phyloP scores from a whole-genome alignment of 495 filamentous ascomycete genomes.

The Lophiotrema nucula region DNA sequence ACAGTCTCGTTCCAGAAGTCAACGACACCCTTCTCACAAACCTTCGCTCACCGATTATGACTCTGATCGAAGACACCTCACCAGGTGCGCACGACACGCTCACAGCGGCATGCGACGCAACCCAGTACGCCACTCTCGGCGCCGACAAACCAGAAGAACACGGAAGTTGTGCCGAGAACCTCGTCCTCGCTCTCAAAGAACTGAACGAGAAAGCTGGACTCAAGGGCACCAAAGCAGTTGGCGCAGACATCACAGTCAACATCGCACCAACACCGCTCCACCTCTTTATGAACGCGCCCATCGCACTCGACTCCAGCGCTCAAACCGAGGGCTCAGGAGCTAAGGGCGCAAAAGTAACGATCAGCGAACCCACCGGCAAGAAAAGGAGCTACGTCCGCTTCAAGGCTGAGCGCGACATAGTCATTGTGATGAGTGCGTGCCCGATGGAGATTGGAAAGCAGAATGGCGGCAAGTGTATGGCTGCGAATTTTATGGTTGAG shows the following conservation, averaged over 20 bases:
- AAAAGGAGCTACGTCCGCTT: slow-evolving; percentile 41
- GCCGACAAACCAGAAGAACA: slow-evolving; percentile 40
- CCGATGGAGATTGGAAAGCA: slow-evolving; percentile 42
- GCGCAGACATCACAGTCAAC: slow-evolving; percentile 37
- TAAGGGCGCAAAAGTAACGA: slow-evolving; percentile 31
- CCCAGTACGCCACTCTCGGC: slow-evolving; percentile 37
- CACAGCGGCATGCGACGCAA: slow-evolving; percentile 44
- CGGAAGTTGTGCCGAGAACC: slow-evolving; percentile 44
- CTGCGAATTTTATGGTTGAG: slow-evolving; percentile 42
- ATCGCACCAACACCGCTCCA: slow-evolving; percentile 43
- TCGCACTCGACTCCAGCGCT: slow-evolving; percentile 4
- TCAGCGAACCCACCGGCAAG: slow-evolving; percentile 39
- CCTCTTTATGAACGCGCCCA: slow-evolving; percentile 45
- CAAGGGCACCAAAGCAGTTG: slow-evolving; percentile 41
- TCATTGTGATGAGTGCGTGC: slow-evolving; percentile 46
- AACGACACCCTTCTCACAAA: slow-evolving; percentile 41
- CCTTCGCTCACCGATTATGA: slow-evolving; percentile 41
- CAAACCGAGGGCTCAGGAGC: slow-evolving; percentile 16
- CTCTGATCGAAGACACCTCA: slow-evolving; percentile 42
- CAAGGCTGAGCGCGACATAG: slow-evolving; percentile 43
- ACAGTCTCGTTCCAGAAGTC: slow-evolving; percentile 38
- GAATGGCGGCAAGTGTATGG: slow-evolving; percentile 40
- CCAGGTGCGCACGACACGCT: slow-evolving; percentile 44
- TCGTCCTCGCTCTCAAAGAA: slow-evolving; percentile 45
- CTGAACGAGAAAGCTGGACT: slow-evolving; percentile 43